phyloP scores from a whole-genome alignment of 148 eudicot genomes.

The Fagopyrum esculentum region DNA sequence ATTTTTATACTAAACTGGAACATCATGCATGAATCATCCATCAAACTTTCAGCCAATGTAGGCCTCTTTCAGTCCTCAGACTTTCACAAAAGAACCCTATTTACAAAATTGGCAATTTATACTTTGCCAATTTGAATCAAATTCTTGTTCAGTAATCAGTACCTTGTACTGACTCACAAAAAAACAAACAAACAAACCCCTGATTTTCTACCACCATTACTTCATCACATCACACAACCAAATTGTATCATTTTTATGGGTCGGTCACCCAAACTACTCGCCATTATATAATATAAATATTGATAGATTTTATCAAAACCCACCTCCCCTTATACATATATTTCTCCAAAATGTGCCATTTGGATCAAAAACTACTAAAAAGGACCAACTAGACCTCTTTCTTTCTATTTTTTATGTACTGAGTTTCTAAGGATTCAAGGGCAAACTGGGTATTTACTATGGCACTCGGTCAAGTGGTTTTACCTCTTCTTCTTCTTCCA shows the following conservation, averaged over 20 bases:
- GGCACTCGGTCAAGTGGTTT: constrained; percentile 3
- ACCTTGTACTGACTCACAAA: not conserved
- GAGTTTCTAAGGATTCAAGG: not conserved
- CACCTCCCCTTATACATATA: not conserved
- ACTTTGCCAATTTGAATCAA: not conserved
- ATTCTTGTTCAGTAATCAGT: not conserved
- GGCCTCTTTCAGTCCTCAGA: no score
- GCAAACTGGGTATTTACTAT: constrained; percentile 3
- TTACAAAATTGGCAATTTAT: not conserved
- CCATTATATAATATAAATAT: not conserved
- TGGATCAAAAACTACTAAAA: not conserved
- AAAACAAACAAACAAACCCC: not conserved
- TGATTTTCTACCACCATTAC: not conserved
- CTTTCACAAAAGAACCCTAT: not conserved
- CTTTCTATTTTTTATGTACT: constrained; percentile 3
- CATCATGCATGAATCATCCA: no score
- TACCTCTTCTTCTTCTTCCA: not conserved
- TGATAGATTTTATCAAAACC: not conserved
- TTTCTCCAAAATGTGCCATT: not conserved
- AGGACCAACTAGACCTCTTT: not conserved
- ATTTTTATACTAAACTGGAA: no score
- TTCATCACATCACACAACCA: not conserved
- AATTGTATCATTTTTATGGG: not conserved
- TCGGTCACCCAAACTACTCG: constrained; percentile 7
- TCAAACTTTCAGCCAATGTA: no score